These are phyloP conservation scores for Apiospora koreana DNA, from an alignment of 2,329 filamentous ascomycete species.

Conservation along the genomic window DNA sequence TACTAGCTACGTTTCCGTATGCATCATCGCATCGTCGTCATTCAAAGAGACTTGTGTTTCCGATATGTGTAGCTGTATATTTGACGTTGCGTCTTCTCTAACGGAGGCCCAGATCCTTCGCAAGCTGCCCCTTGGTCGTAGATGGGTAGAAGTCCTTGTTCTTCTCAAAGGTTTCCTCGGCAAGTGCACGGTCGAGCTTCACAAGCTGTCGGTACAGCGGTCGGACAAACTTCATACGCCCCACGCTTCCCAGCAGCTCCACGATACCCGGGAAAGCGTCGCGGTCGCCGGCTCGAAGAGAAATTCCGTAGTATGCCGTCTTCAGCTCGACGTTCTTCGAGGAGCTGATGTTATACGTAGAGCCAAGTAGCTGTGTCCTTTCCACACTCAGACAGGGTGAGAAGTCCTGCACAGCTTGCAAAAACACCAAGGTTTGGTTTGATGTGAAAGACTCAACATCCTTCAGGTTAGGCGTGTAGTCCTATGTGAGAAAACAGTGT, in stretches of 20 bases:
- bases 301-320: constrained; percentile 76
- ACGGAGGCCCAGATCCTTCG: constrained; percentile 71
- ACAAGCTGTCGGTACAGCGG: constrained; percentile 79
- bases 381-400: constrained; percentile 62
- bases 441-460: constrained; percentile 78
- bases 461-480: constrained; percentile 62
- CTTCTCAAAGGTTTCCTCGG: constrained; percentile 80
- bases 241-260: constrained; percentile 76
- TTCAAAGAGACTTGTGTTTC: neutral
- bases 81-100: constrained; percentile 15
- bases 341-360: constrained; percentile 70
- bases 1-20: neutral
- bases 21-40: neutral
- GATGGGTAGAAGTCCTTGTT: constrained; percentile 94
- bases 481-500: constrained; percentile 30
- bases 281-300: constrained; percentile 71
- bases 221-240: constrained; percentile 96
- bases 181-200: constrained; percentile 72
- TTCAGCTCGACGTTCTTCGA: constrained; percentile 87
- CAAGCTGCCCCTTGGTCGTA: constrained; percentile 82
- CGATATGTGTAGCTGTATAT: too few species aligned
- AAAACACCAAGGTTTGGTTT: constrained; percentile 90
- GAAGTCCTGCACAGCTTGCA: constrained; percentile 75
- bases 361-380: constrained; percentile 71
- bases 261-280: constrained; percentile 71